Evolutionary conservation across 2,329 filamentous ascomycete species (phyloP).

Genomic region (Microthyrium microscopicum): DNA sequence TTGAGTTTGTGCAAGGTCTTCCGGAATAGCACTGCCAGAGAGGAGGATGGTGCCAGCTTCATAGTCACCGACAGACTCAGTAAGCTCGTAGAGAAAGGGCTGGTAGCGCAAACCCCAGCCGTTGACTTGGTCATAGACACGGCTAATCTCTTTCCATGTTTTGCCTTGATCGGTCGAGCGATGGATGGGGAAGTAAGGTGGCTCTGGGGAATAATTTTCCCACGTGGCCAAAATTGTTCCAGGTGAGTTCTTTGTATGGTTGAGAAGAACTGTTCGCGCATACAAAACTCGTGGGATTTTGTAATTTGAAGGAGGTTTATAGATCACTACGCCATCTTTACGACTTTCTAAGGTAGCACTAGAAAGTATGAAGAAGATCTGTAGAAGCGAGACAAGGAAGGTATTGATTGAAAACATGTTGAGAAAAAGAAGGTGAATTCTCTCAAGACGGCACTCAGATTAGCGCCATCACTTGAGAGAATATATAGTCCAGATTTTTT

Average conservation of each 20-base stretch:
- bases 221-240: slow-evolving; percentile 32
- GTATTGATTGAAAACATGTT: too few species aligned
- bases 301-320: slow-evolving; percentile 27
- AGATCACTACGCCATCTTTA: slow-evolving; percentile 23
- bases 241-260: slow-evolving; percentile 21
- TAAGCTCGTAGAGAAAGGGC: slow-evolving; percentile 49
- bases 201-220: slow-evolving; percentile 36
- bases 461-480: too few species aligned
- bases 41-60: slow-evolving; percentile 45
- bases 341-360: too few species aligned
- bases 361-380: too few species aligned
- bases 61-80: slow-evolving; percentile 39
- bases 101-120: slow-evolving; percentile 52
- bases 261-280: slow-evolving; percentile 29
- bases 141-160: slow-evolving; percentile 47
- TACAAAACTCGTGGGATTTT: slow-evolving; percentile 33
- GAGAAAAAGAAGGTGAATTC: too few species aligned
- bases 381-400: too few species aligned
- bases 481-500: too few species aligned
- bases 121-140: slow-evolving; percentile 46
- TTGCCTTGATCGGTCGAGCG: slow-evolving; percentile 28
- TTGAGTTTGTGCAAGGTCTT: slow-evolving; percentile 42
- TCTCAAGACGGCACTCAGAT: too few species aligned
- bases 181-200: slow-evolving; percentile 30
- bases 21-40: slow-evolving; percentile 43